These are phyloP conservation scores for Alopecurus myosuroides DNA, from an alignment of 176 grass and related monocot genomes.

Conservation along the genomic window DNA sequence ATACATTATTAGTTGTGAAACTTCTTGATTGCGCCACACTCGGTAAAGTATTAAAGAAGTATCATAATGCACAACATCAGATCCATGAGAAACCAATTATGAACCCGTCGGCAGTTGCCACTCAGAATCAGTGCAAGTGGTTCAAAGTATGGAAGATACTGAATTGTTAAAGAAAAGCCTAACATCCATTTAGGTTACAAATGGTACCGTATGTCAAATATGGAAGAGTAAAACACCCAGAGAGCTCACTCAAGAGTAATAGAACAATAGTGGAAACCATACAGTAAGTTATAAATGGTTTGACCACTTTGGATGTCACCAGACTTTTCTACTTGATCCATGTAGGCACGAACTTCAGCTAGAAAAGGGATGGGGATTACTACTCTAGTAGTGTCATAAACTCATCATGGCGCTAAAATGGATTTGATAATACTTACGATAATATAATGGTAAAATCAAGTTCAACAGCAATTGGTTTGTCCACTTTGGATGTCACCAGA, in stretches of 20 bases:
- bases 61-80: neutral
- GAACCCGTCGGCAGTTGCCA: neutral
- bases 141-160: neutral
- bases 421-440: neutral
- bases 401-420: neutral
- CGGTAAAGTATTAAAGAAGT: neutral
- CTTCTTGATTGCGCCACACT: neutral
- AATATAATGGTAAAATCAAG: neutral
- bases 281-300: neutral
- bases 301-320: neutral
- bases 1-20: slow-evolving; percentile 12
- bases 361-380: neutral
- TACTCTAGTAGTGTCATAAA: neutral
- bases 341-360: neutral
- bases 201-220: neutral
- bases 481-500: no score
- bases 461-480: neutral
- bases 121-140: neutral
- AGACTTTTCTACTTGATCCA: neutral
- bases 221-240: neutral
- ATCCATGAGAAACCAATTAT: slow-evolving; percentile 2
- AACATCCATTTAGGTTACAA: neutral
- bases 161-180: neutral
- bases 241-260: neutral
- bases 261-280: neutral